phyloP scores from a whole-genome alignment of 805 yeast genomes.

The Candida ovalis region DNA sequence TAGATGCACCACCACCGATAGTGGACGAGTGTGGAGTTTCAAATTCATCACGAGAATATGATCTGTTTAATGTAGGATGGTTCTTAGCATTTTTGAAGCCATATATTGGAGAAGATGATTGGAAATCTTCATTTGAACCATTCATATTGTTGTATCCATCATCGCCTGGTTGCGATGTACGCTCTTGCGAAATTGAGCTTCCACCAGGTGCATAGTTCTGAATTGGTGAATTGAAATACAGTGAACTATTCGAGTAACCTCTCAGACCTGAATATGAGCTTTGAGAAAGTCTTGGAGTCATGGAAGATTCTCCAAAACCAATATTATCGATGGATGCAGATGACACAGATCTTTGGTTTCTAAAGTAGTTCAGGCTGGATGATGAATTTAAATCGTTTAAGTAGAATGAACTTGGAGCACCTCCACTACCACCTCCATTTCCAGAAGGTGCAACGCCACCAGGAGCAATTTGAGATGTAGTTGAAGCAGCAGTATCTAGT shows the following conservation, averaged over 20 bases:
- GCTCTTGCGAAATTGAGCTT: constrained; percentile 8
- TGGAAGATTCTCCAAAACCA: constrained; percentile 45
- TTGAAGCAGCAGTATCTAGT: constrained; percentile 9
- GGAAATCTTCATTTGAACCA: constrained; percentile 12
- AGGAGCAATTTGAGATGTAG: constrained; percentile 3
- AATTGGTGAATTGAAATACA: neutral
- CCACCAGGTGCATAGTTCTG: neutral
- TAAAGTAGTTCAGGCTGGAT: constrained; percentile 16
- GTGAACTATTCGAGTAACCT: neutral
- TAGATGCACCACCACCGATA: constrained; percentile 16
- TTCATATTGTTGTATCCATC: constrained; percentile 5
- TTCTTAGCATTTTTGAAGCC: constrained; percentile 6
- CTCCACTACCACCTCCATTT: neutral
- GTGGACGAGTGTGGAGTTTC: constrained; percentile 23
- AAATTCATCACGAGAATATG: constrained; percentile 17
- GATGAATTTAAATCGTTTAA: constrained; percentile 31
- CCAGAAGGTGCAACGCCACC: no score
- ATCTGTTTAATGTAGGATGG: constrained; percentile 9
- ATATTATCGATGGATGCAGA: constrained; percentile 30
- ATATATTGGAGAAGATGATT: constrained; percentile 17
- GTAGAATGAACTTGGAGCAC: constrained; percentile 17
- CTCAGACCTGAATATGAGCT: neutral
- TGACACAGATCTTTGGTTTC: constrained; percentile 23
- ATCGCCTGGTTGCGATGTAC: constrained; percentile 4
- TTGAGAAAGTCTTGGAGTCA: constrained; percentile 36